Evolutionary conservation across 306 rosid species (phyloP), one percentile per base, ranked within the genome.

Genomic region (Cucumis hystrix): DNA sequence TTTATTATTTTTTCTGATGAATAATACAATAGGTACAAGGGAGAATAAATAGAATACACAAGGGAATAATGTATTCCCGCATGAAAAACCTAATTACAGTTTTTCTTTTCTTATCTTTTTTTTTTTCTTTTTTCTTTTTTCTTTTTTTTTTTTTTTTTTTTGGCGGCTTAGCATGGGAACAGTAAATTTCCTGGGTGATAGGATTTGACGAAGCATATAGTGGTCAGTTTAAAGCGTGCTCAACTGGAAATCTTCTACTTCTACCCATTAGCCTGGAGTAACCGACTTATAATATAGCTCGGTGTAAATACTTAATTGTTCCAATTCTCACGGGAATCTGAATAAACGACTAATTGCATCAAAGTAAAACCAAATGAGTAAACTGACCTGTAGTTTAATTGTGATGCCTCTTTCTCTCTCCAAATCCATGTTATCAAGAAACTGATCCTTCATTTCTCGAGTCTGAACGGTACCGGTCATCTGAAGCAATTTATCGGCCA

Each of bases 351-450:
- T 40, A 25, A 40, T 9, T 37, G 56, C 56, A 69, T 41, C 10
- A 70, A 40, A 67, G 52, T 40, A 18, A n/a, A 10, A 67, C 16
- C 5, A 8, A 45, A 47, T 45, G 75, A 43, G 21, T 7, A 69
- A 43, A 41, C 6, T 25, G 79, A 89, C 95, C 89, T 90, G 98
- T 4, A 94, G 88, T 83, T 94, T 94, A 86, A 92, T 92, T 41
- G 98, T 90, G 82, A 92, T 94, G 83, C 98, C 98, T 62, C 96
- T 77, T 85, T 92, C 98, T 75, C 95, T 86, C 89, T 94, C 98
- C 75, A 94, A 85, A 85, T 94, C 98, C 98, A 94, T 91, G 88
- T 93, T 93, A 89, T 93, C 98, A n/a, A 93, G 98, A 80, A 91
- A 93, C 77, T 93, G 98, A 2, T 91, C 97, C 88, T 93, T 93